Percentiles rank a stretch among this genome's conserved stretches.
Conservation (phyloP, 176 grass and related monocot species). For the Secale cereale region DNA sequence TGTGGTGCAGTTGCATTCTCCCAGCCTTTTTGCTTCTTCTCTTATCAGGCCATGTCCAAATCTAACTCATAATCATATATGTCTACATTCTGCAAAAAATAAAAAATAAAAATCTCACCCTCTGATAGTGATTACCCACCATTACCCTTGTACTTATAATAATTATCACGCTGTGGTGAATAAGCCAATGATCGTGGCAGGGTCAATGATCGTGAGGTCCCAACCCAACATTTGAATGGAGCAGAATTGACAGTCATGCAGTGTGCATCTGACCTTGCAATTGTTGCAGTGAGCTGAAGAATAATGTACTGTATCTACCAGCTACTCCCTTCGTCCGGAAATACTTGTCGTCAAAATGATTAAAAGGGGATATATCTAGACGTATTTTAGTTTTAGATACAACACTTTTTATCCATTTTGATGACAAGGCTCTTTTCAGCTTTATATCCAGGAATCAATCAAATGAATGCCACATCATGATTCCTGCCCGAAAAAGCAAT, state of each 20-base stretch:
- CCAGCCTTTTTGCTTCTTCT: background rate
- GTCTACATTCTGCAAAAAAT: background rate
- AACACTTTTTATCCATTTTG: no score
- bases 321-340: no score
- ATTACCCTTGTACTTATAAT: background rate
- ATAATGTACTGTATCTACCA: slow-evolving; percentile 1
- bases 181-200: background rate
- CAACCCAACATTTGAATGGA: background rate
- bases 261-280: slow-evolving; percentile 4
- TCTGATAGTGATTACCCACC: background rate
- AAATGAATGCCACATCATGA: slow-evolving; percentile 26
- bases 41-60: slow-evolving; percentile 2
- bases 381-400: no score
- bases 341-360: no score
- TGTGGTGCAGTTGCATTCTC: slow-evolving; percentile 13
- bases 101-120: background rate
- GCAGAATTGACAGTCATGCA: background rate
- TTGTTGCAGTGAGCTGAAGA: slow-evolving; percentile 21
- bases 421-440: background rate
- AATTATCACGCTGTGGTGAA: background rate
- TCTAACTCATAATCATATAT: slow-evolving; percentile 18
- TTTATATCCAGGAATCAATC: slow-evolving; percentile 12
- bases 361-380: no score
- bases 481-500: slow-evolving; percentile 7
- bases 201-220: background rate